Evolutionary conservation across 1,139 yeast species (phyloP).

Genomic region (Suhomyces guaymorum): DNA sequence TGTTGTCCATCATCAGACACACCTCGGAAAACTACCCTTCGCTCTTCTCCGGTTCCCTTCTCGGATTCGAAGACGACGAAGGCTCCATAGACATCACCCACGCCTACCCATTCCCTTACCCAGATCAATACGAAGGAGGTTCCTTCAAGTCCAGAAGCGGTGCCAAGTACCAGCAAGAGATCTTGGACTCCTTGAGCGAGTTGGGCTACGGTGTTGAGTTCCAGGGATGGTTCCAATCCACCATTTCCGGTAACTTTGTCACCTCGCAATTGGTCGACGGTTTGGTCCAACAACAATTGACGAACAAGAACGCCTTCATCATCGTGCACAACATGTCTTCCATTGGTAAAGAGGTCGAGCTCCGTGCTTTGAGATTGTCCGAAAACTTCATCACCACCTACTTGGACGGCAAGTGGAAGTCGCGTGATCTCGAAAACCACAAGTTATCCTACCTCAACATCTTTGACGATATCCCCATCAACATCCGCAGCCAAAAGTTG

Average conservation of each 20-base stretch:
- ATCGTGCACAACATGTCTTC: conserved; percentile 74
- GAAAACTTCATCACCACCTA: conserved; percentile 60
- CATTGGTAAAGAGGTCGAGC: conserved; percentile 61
- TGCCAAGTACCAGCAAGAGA: conserved; percentile 67
- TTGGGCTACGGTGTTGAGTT: conserved; percentile 72
- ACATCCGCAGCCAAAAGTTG: conserved; percentile 56
- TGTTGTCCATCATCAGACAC: conserved; percentile 71
- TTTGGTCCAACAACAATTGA: conserved; percentile 63
- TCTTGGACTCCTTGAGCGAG: conserved; percentile 60
- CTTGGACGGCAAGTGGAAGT: conserved; percentile 61
- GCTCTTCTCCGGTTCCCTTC: conserved; percentile 71
- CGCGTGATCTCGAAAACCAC: conserved; percentile 61
- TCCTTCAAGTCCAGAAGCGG: conserved; percentile 61
- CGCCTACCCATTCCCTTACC: conserved; percentile 62
- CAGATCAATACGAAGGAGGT: conserved; percentile 56
- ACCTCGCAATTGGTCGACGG: conserved; percentile 67
- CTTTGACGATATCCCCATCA: conserved; percentile 71
- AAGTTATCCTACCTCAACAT: conserved; percentile 67
- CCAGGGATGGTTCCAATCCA: conserved; percentile 82
- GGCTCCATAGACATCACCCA: conserved; percentile 57
- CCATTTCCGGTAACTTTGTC: conserved; percentile 68
- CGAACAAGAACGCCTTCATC: conserved; percentile 65
- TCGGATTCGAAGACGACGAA: conserved; percentile 69
- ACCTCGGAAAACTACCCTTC: conserved; percentile 70
- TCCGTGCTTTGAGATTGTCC: conserved; percentile 72